phyloP scores from a whole-genome alignment of 2,329 filamentous ascomycete species.

The Stachybotrys elegans region DNA sequence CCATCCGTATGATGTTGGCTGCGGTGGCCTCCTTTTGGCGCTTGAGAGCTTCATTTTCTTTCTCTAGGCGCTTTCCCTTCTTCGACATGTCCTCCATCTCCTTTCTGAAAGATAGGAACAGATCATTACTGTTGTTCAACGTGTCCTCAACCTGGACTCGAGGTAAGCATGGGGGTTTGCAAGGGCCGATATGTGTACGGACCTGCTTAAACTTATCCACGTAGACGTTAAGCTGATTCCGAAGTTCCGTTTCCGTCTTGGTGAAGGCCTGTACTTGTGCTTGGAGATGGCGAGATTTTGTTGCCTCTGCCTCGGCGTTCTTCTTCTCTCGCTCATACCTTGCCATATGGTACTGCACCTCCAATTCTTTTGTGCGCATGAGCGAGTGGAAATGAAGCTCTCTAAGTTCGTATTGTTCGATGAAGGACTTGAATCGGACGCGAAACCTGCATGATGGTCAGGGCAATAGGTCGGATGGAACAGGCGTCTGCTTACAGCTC shows the following conservation, averaged over 20 bases:
- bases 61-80: constrained; percentile 94
- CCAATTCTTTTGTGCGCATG: constrained; percentile 89
- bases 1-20: constrained; percentile 95
- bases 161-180: no score
- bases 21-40: constrained; percentile 92
- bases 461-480: constrained; percentile 7
- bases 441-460: constrained; percentile 56
- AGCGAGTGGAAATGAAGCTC: constrained; percentile 91
- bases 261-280: constrained; percentile 91
- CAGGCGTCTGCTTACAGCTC: constrained; percentile 61
- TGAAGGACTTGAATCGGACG: constrained; percentile 84
- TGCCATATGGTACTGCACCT: constrained; percentile 87
- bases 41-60: constrained; percentile 87
- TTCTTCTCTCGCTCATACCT: constrained; percentile 89
- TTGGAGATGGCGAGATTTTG: constrained; percentile 78
- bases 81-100: constrained; percentile 99
- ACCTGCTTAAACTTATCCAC: constrained; percentile 99
- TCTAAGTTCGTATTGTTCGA: constrained; percentile 93
- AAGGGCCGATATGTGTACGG: no score
- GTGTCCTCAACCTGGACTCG: constrained; percentile 98
- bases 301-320: constrained; percentile 73
- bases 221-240: constrained; percentile 95
- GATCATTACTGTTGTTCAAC: constrained; percentile 94
- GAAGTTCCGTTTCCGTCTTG: constrained; percentile 88
- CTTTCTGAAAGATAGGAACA: constrained; percentile 94